A percentile compares a stretch with the other conserved stretches of the same genome.
phyloP scores from a whole-genome alignment of 257 asterid species.

The Scutellaria baicalensis region DNA sequence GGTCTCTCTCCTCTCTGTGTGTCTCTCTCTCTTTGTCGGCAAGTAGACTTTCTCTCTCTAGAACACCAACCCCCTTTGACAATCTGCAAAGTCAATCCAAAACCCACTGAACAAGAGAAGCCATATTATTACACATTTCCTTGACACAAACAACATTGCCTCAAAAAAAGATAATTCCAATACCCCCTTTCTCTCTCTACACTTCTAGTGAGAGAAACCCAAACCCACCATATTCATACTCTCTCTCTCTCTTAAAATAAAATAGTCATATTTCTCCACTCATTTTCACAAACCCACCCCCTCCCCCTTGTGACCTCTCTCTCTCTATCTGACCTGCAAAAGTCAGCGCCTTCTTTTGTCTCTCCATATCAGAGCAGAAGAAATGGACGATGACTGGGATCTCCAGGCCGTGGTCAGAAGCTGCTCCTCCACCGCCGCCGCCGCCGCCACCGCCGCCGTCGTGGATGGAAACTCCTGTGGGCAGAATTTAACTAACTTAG shows the following conservation, averaged over 20 bases:
- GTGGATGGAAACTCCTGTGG: background rate
- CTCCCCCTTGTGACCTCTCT: background rate
- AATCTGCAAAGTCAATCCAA: slow-evolving; percentile 26
- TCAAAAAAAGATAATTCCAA: background rate
- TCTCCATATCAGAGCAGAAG: slow-evolving; percentile 10
- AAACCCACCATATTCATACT: background rate
- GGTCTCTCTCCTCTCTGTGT: background rate
- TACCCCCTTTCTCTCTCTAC: background rate
- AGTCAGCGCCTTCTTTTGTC: slow-evolving; percentile 52
- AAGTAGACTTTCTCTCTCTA: slow-evolving; percentile 28
- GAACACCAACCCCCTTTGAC: slow-evolving; percentile 26
- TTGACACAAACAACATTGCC: background rate
- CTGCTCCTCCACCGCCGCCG: slow-evolving; percentile 49
- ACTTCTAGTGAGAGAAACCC: slow-evolving; percentile 1
- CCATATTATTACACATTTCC: slow-evolving; percentile 1
- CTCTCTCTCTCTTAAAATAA: slow-evolving; percentile 24
- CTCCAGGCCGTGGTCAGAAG: slow-evolving; percentile 93
- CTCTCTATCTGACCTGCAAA: background rate
- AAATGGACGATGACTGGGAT: slow-evolving; percentile 92
- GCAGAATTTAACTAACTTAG: slow-evolving; percentile 3
- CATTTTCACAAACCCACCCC: slow-evolving; percentile 9
- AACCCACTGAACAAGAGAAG: background rate
- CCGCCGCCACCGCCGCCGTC: background rate
- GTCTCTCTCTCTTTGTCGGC: slow-evolving; percentile 22
- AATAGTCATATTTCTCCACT: slow-evolving; percentile 1